A percentile compares a stretch with the other conserved stretches of the same genome.
phyloP scores from a whole-genome alignment of 768 basidiomycete genomes.

The Rhodotorula paludigena region DNA sequence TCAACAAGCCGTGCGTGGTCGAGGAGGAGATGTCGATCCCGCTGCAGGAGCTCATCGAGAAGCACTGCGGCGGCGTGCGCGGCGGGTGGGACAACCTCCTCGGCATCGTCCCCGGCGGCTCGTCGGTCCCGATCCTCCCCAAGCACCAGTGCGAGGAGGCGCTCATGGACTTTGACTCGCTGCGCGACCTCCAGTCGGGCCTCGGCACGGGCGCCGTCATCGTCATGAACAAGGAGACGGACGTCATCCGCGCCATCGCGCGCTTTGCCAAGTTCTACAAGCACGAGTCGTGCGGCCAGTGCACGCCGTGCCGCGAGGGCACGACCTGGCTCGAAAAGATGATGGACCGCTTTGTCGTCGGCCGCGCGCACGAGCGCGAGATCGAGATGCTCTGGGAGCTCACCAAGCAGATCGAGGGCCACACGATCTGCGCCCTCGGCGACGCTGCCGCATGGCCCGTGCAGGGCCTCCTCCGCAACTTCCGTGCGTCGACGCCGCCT shows the following conservation, averaged over 20 bases:
- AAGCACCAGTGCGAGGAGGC: constrained; percentile 77
- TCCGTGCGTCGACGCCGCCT: constrained; percentile 64
- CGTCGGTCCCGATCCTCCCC: constrained; percentile 87
- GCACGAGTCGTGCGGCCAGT: constrained; percentile 97
- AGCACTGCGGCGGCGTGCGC: constrained; percentile 88
- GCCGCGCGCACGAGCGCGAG: constrained; percentile 82
- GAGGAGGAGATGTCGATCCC: constrained; percentile 99
- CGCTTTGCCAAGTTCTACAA: constrained; percentile 96
- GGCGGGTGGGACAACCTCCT: constrained; percentile 97
- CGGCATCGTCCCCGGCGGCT: constrained; percentile 93
- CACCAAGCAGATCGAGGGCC: constrained; percentile 56
- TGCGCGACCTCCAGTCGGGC: constrained; percentile 93
- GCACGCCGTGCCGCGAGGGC: constrained; percentile 62
- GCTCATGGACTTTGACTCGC: constrained; percentile 98
- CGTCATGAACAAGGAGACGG: constrained; percentile 97
- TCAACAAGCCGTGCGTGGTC: constrained; percentile 94
- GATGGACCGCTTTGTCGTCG: constrained; percentile 95
- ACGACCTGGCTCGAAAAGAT: constrained; percentile 99
- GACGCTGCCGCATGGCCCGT: constrained; percentile 99
- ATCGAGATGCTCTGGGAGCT: constrained; percentile 97
- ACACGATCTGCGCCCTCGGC: constrained; percentile 86
- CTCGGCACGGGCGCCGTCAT: constrained; percentile 97
- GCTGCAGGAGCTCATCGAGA: constrained; percentile 84
- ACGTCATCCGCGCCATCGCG: constrained; percentile 88
- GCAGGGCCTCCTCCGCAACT: constrained; percentile 94